These are phyloP conservation scores for Boletus rubropictus DNA, from an alignment of 768 basidiomycete species.

Conservation along the genomic window DNA sequence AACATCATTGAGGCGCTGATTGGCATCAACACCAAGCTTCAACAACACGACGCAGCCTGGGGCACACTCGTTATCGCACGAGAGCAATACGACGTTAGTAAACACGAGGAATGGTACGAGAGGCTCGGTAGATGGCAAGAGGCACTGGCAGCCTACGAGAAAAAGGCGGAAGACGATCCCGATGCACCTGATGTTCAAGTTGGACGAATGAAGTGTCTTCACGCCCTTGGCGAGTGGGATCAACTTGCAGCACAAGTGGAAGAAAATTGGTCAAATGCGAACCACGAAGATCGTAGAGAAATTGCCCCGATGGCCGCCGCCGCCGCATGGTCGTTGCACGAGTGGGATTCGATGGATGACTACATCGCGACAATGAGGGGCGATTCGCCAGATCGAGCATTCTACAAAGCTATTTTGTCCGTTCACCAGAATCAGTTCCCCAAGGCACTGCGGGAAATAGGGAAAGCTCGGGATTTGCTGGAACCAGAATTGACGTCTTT, in stretches of 20 bases:
- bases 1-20: slow-evolving; percentile 92
- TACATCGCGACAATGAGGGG: slow-evolving; percentile 90
- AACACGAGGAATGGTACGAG: slow-evolving; percentile 98
- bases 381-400: slow-evolving; percentile 90
- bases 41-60: slow-evolving; percentile 97
- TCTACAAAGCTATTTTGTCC: slow-evolving; percentile 92
- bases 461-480: slow-evolving; percentile 85
- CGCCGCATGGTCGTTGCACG: slow-evolving; percentile 92
- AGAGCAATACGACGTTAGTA: slow-evolving; percentile 82
- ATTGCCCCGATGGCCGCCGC: slow-evolving; percentile 97
- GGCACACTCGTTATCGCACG: slow-evolving; percentile 88
- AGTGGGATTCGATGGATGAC: slow-evolving; percentile 98
- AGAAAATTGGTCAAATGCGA: slow-evolving; percentile 80
- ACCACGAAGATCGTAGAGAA: slow-evolving; percentile 76
- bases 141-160: slow-evolving; percentile 80
- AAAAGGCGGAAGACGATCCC: slow-evolving; percentile 70
- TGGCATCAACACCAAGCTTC: slow-evolving; percentile 91
- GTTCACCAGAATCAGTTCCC: slow-evolving; percentile 96
- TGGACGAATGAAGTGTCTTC: slow-evolving; percentile 91
- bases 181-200: slow-evolving; percentile 71
- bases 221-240: slow-evolving; percentile 98
- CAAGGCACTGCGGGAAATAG: slow-evolving; percentile 84
- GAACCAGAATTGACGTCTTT: slow-evolving; percentile 89
- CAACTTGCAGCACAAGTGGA: slow-evolving; percentile 79
- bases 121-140: slow-evolving; percentile 95